Base-by-base conservation (phyloP, 768 basidiomycete species). In the Kwoniella sp. region DNA sequence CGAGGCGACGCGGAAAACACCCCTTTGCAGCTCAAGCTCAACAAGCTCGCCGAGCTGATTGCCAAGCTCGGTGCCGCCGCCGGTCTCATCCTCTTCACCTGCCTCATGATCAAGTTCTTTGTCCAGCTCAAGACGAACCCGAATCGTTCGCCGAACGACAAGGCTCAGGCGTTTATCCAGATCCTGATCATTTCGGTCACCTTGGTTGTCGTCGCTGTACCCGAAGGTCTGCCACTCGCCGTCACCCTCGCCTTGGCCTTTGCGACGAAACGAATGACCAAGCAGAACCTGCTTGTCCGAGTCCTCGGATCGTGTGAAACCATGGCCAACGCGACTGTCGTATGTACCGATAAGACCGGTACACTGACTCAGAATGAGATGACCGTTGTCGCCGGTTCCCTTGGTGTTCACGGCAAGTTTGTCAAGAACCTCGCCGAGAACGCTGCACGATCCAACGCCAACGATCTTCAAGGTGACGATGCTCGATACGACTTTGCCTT, bases 191-290 rank as follows among this genome's bases (percentile, higher is more conserved):
- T 96, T 50, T 78, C 91, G 0, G 92, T 98, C 44, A 96, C 91
- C 11, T 76, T 95, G n/a, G 78, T 89, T 32, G 87, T 89, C 56
- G 84, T 88, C 64, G 87, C 87, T 37, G 86, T 89, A 26, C 87
- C 87, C n/a, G 87, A 88, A 81, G 87, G 92, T 68, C 79, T 99
- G 5, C 93, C 93, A 2, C 79, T 99, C 48, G 93, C 93, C 34
- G 93, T 98, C 43, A 96, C 93, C 0, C 82, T 99, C 40, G 95
- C 95, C 0, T 79, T 99, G 27, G 89, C 95, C 0, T 99, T 98
- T 67, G 95, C 93, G 0, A 99, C 95, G 40, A 91, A 88, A 65
- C 85, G 93, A n/a, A 98, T 98, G 95, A 88, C 92, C 8, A 81
- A 85, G 67, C 87, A 91, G 75, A 95, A 95, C 46, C 79, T 98